phyloP scores from a whole-genome alignment of 257 asterid genomes.

The Solanum sitiens region DNA sequence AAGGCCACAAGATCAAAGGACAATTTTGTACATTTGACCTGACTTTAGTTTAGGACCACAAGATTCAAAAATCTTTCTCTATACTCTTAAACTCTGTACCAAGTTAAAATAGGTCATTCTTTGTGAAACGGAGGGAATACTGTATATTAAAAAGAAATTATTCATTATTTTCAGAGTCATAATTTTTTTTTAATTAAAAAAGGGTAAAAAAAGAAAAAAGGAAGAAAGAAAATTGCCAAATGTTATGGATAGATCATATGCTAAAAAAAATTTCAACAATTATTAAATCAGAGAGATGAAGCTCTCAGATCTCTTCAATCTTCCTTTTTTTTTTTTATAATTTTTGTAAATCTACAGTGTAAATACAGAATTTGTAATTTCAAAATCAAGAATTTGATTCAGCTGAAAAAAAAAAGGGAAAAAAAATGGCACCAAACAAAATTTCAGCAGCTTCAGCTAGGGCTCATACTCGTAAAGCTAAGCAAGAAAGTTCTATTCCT shows the following conservation, averaged over 20 bases:
- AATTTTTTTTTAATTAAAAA: too few species aligned
- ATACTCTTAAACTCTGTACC: too few species aligned
- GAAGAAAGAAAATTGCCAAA: not conserved
- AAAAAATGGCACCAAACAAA: slow-evolving; percentile 18
- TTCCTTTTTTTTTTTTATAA: not conserved
- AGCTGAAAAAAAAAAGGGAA: not conserved
- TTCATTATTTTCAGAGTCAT: too few species aligned
- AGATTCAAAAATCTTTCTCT: too few species aligned
- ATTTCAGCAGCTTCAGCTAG: slow-evolving; percentile 94
- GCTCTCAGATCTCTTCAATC: not conserved
- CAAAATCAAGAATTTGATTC: not conserved
- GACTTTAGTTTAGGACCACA: too few species aligned
- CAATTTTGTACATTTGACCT: too few species aligned
- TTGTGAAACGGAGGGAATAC: too few species aligned
- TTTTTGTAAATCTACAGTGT: not conserved
- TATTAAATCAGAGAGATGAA: not conserved
- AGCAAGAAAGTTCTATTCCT: slow-evolving; percentile 18
- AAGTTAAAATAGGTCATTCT: too few species aligned
- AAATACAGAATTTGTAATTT: not conserved
- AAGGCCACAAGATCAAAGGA: too few species aligned
- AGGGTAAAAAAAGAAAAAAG: too few species aligned
- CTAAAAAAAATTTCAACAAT: too few species aligned
- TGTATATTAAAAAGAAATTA: too few species aligned
- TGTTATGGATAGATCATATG: not conserved
- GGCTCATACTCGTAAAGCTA: slow-evolving; percentile 70